Conservation (phyloP, 2,329 filamentous ascomycete species). For the Cladosporium oxysporum region DNA sequence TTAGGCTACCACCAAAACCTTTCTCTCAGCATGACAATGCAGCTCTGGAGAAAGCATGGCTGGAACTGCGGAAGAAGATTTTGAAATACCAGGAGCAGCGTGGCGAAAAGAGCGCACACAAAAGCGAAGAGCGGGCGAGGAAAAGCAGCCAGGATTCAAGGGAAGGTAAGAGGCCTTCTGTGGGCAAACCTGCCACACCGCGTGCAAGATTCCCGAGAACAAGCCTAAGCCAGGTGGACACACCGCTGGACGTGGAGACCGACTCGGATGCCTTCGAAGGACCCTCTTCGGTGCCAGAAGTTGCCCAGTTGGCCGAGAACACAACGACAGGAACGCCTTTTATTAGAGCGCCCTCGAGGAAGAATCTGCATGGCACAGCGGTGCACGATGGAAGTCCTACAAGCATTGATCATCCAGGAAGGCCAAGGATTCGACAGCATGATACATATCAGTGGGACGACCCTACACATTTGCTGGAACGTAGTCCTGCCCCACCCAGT, state of each 20-base stretch:
- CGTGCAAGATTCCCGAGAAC: constrained; percentile 22
- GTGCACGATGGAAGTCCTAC: constrained; percentile 14
- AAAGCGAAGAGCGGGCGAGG: constrained; percentile 26
- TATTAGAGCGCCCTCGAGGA: constrained; percentile 50
- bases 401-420: constrained; percentile 12
- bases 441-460: constrained; percentile 55
- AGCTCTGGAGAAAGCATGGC: constrained; percentile 40
- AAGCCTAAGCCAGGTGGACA: constrained; percentile 31
- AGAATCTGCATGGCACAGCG: constrained; percentile 34
- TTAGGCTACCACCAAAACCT: constrained; percentile 37
- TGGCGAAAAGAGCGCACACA: constrained; percentile 34
- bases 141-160: constrained; percentile 23
- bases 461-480: constrained; percentile 35
- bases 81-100: constrained; percentile 38
- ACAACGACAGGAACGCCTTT: constrained; percentile 53
- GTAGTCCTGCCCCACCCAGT: constrained; percentile 29
- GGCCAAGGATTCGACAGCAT: constrained; percentile 41
- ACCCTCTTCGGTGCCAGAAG: constrained; percentile 18
- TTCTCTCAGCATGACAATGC: constrained; percentile 42
- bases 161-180: constrained; percentile 25
- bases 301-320: constrained; percentile 17
- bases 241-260: constrained; percentile 20
- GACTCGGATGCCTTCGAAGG: constrained; percentile 18
- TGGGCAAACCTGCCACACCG: constrained; percentile 25
- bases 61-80: constrained; percentile 37